Percentiles rank a stretch among this genome's conserved stretches.
Conservation (phyloP, 2,329 filamentous ascomycete genomes). For the Pyricularia pennisetigena region DNA sequence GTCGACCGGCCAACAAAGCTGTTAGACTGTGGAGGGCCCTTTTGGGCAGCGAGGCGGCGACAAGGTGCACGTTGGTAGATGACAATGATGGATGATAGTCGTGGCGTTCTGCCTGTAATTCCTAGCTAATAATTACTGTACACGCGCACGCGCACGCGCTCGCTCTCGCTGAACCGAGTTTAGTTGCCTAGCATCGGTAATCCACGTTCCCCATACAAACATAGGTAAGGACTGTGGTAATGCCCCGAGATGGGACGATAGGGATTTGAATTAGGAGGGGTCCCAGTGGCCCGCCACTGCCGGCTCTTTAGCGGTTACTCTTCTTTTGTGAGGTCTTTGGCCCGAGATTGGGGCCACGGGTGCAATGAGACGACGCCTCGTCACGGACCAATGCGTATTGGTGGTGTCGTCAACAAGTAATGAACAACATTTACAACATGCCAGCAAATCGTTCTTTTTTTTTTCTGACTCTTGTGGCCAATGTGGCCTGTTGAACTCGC, state of each 20-base stretch:
- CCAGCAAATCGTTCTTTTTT: neutral
- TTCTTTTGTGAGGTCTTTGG: neutral
- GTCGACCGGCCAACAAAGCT: neutral
- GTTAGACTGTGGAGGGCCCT: neutral
- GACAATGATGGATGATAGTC: neutral
- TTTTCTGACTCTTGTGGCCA: neutral
- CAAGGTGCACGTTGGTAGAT: neutral
- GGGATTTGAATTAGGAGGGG: neutral
- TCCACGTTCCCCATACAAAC: neutral
- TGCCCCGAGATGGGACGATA: neutral
- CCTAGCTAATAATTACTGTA: neutral
- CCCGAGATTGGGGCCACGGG: neutral
- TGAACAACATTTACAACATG: neutral
- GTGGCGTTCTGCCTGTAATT: neutral
- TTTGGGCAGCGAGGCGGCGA: neutral
- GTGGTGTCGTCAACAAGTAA: neutral
- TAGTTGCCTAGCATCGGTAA: neutral
- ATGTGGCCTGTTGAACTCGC: neutral
- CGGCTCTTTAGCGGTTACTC: neutral
- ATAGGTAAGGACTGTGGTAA: neutral
- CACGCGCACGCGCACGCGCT: neutral
- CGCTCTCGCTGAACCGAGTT: neutral
- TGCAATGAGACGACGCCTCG: neutral
- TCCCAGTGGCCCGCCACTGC: neutral
- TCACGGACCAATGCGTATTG: neutral